Conservation (phyloP, 2,329 filamentous ascomycete genomes). For the Arachnomyces sp. region DNA sequence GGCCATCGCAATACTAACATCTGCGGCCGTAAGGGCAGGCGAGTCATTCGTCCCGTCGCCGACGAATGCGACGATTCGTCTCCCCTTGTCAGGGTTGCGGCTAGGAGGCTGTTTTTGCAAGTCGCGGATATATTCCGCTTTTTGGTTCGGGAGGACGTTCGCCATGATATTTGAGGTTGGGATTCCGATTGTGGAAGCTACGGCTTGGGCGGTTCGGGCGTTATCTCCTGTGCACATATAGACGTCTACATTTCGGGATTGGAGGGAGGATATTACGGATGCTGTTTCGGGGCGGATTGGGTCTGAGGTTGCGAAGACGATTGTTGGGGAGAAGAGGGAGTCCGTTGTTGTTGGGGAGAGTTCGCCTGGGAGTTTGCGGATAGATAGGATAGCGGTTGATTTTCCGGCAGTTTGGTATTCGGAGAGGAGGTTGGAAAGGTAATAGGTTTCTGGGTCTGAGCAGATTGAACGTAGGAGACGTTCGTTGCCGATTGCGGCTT, state of each 20-base stretch:
- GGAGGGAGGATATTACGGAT: conserved; percentile 56
- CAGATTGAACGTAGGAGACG: conserved; percentile 33
- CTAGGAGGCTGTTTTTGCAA: conserved; percentile 26
- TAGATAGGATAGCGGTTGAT: conserved; percentile 37
- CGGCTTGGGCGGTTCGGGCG: conserved; percentile 68
- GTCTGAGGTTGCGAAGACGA: conserved; percentile 70
- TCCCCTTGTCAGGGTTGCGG: conserved; percentile 15
- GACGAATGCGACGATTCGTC: conserved; percentile 67
- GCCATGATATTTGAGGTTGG: conserved; percentile 66
- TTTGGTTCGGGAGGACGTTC: conserved; percentile 76
- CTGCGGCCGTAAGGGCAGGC: conserved; percentile 68
- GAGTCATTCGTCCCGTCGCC: conserved; percentile 85
- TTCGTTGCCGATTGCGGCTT: conserved; percentile 52
- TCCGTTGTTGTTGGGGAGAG: conserved; percentile 7
- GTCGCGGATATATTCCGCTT: conserved; percentile 53
- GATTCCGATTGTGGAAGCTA: conserved; percentile 70
- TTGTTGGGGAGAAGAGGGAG: conserved; percentile 41
- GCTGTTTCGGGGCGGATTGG: conserved; percentile 66
- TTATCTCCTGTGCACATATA: conserved; percentile 96
- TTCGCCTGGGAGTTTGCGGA: conserved; percentile 22
- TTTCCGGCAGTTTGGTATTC: conserved; percentile 35
- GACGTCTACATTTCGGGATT: conserved; percentile 58
- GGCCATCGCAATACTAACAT: conserved; percentile 75
- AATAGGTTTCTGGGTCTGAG: conserved; percentile 25
- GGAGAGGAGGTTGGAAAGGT: conserved; percentile 27